Evolutionary conservation across 495 filamentous ascomycete genomes (phyloP), one percentile per base, ranked within the genome.

Genomic region (Friedmanniomyces endolithicus): DNA sequence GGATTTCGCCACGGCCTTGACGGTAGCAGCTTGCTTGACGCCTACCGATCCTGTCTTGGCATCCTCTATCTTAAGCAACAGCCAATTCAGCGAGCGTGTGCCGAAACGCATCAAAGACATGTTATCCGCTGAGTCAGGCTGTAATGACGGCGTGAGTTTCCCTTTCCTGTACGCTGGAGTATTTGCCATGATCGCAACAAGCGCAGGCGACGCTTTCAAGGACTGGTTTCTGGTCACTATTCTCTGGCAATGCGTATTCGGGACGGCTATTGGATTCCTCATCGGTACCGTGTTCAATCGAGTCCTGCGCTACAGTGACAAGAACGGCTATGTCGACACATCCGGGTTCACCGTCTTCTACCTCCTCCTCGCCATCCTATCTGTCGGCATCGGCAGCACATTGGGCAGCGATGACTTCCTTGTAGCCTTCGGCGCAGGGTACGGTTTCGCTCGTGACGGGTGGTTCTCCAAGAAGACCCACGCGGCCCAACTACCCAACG

Each of bases 1-100:
- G 7, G 59, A 65, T n/a, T 41, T 64, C 8, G 53, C 66, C 1
- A 71, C 73, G 1, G 67, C 73, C 2, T 46, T 75, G 11, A 64
- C 74, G 6, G 68, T 78, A n/a, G 66, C 65, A 1, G 75, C 75
- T 11, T 78, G 74, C 56, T 64, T 77, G 16, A 69, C 74, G 0
- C 74, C 73, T 1, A 77, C 75, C 8, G 75, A 76, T 64, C 75
- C 74, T 0, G 73, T 78, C 9, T 64, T 78, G 12, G 71, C 75
- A 17, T 70, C 75, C 1, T 62, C 53, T 19, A 71, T 78, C 1
- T 63, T 78, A n/a, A 64, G 65, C 1, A 72, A 73, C 43, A 69
- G 66, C 14, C 67, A 53, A 24, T 78, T 78, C 63, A 68, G 64
- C 37, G 56, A 59, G 2, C 58, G 74, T 19, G 72, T 77, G 6